Evolutionary conservation across 768 basidiomycete genomes (phyloP).

Genomic region (Trametes sanguinea): DNA sequence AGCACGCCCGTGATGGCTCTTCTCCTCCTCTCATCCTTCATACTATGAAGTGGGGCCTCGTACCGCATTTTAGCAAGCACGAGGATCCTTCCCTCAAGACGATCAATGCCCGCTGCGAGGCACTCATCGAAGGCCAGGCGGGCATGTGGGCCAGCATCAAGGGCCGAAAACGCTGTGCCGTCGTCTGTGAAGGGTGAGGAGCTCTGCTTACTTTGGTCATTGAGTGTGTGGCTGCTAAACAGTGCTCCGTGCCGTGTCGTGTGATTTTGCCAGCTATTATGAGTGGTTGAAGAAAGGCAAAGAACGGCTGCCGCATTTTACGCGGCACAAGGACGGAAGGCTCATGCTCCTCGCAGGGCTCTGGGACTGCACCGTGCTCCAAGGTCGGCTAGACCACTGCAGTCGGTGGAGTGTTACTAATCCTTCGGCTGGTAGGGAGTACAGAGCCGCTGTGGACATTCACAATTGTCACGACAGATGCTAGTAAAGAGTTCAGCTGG

Average conservation of each 20-base stretch:
- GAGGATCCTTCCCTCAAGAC: conserved; percentile 77
- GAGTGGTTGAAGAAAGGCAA: conserved; percentile 92
- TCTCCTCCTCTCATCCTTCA: conserved; percentile 53
- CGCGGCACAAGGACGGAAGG: conserved; percentile 59
- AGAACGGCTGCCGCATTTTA: conserved; percentile 80
- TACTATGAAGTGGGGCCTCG: conserved; percentile 89
- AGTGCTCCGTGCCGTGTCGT: neutral
- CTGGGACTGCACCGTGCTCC: conserved; percentile 72
- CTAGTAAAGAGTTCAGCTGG: conserved; percentile 73
- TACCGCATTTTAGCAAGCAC: conserved; percentile 80
- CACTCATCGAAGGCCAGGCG: conserved; percentile 62
- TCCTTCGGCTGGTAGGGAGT: conserved; percentile 41
- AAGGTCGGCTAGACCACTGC: conserved; percentile 43
- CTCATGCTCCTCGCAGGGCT: conserved; percentile 88
- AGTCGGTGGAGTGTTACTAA: neutral
- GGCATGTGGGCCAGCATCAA: conserved; percentile 89
- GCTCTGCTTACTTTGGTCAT: too few species aligned
- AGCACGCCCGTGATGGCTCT: too few species aligned
- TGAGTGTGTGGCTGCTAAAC: neutral
- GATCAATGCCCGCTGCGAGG: conserved; percentile 89
- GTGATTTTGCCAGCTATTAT: conserved; percentile 65
- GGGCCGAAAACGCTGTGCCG: conserved; percentile 81
- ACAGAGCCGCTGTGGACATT: conserved; percentile 73
- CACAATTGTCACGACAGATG: conserved; percentile 84
- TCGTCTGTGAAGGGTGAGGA: conserved; percentile 74